These are phyloP conservation scores for Mycena polygramma DNA, from an alignment of 768 basidiomycete species.

Conservation along the genomic window DNA sequence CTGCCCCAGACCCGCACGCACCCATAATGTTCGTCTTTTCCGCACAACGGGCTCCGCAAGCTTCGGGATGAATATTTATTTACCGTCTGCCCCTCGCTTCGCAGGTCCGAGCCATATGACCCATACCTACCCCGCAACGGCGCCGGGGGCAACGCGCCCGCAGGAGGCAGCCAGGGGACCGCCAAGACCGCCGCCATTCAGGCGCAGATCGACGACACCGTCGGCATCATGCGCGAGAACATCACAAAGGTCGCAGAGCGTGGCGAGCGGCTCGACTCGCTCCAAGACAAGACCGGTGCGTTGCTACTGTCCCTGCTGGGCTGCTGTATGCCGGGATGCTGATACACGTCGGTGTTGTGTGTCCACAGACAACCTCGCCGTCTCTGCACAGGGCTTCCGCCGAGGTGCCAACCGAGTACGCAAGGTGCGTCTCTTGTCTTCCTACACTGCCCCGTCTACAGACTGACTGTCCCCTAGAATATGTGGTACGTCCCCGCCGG, in stretches of 20 bases:
- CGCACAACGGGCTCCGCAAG: background rate
- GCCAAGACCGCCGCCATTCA: slow-evolving; percentile 96
- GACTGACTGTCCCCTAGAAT: slow-evolving; percentile 61
- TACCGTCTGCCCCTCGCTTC: background rate
- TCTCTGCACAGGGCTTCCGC: slow-evolving; percentile 99
- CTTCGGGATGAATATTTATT: background rate
- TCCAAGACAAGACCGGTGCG: slow-evolving; percentile 99
- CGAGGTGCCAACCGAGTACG: slow-evolving; percentile 97
- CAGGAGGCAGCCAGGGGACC: slow-evolving; percentile 67
- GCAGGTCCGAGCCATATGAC: slow-evolving; percentile 98
- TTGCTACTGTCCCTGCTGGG: slow-evolving; percentile 30
- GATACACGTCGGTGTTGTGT: background rate
- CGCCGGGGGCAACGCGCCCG: slow-evolving; percentile 67
- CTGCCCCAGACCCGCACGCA: slow-evolving; percentile 47
- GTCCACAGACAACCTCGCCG: slow-evolving; percentile 88
- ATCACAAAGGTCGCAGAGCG: slow-evolving; percentile 96
- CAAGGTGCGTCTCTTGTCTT: slow-evolving; percentile 74
- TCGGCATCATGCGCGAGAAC: slow-evolving; percentile 98
- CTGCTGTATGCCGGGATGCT: background rate
- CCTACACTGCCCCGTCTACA: slow-evolving; percentile 9
- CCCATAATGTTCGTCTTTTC: slow-evolving; percentile 53
- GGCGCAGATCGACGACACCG: slow-evolving; percentile 97
- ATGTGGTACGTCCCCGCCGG: slow-evolving; percentile 80
- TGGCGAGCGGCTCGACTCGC: slow-evolving; percentile 91
- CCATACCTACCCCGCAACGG: slow-evolving; percentile 95